Evolutionary conservation across 371 early-diverging fungal species (phyloP), one percentile per base, ranked within the genome.

Genomic region (Globomyces sp.): DNA sequence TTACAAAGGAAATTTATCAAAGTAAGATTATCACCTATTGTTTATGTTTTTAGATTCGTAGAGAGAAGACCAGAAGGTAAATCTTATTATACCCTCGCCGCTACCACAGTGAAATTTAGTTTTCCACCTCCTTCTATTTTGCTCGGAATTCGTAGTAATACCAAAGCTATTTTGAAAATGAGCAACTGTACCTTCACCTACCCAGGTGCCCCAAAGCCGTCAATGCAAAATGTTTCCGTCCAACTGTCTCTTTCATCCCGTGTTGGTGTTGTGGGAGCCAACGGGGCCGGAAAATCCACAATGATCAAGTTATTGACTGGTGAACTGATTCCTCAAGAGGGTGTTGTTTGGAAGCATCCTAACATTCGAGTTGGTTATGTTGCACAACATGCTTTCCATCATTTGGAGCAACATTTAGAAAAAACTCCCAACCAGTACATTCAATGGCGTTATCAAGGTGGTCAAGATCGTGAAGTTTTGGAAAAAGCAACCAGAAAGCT

Each of bases 371-470:
- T 90, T 71, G 92, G 88, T 40, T 93, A 92, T 71, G 92, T 93
- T 62, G 90, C 93, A 40, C 94, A 95, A 78, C 92, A 93, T 65
- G 90, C 90, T 60, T 90, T 92, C 87, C 89, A 91, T 72, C 90
- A 92, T 70, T 77, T 92, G 72, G 90, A 91, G 64, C 86, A 87
- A 74, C 92, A 92, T 67, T 73, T 89, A 74, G 90, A 90, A 64
- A 79, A 76, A 66, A 90, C 92, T 1, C 90, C 92, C 24, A 90
- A 90, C 77, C 85, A 87, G 58, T 92, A 92, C 74, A 87, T 92
- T 58, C 90, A 89, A 69, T 92, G 92, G 92, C 88, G 92, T 67
- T 92, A 89, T 71, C 83, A 83, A 63, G 81, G 81, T 49, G 91
- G 92, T 64, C 88, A 90, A 61, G 92, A 92, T 69, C 85, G 88